Conservation (phyloP, 2,329 filamentous ascomycete species). For the Phaeosphaeria sp. region DNA sequence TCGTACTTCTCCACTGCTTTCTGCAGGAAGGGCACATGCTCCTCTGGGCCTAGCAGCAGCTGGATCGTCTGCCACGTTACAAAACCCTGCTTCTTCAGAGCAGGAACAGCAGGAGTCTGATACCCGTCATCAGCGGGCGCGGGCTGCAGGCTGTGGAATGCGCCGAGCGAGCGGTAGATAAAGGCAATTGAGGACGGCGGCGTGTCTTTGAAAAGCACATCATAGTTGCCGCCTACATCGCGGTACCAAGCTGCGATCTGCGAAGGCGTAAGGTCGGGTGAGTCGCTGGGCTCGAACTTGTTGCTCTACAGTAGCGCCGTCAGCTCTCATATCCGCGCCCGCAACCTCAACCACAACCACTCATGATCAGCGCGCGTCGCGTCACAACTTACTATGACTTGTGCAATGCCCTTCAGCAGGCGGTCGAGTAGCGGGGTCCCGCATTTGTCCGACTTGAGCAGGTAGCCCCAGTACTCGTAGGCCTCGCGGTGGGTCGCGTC, state of each 20-base stretch:
- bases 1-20: constrained; percentile 79
- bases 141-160: constrained; percentile 85
- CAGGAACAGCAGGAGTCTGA: constrained; percentile 77
- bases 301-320: constrained; percentile 42
- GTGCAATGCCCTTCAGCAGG: constrained; percentile 55
- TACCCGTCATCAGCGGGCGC: constrained; percentile 70
- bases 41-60: constrained; percentile 82
- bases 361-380: not conserved
- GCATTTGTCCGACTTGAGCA: constrained; percentile 59
- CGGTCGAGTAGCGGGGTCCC: constrained; percentile 56
- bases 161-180: constrained; percentile 91
- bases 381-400: constrained; percentile 51
- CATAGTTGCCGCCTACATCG: constrained; percentile 55
- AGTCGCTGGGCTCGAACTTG: constrained; percentile 53
- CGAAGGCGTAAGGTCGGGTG: constrained; percentile 55
- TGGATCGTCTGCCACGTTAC: constrained; percentile 94
- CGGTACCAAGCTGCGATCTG: constrained; percentile 60
- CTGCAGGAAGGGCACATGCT: constrained; percentile 84
- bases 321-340: not conserved
- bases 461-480: constrained; percentile 58
- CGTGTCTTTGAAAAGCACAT: constrained; percentile 76
- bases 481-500: constrained; percentile 51
- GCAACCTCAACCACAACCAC: not conserved
- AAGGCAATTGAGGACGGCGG: constrained; percentile 79
- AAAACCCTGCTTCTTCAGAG: constrained; percentile 83